These are phyloP conservation scores for Podaxis mareebaensis DNA, from an alignment of 768 basidiomycete genomes.

Conservation along the genomic window DNA sequence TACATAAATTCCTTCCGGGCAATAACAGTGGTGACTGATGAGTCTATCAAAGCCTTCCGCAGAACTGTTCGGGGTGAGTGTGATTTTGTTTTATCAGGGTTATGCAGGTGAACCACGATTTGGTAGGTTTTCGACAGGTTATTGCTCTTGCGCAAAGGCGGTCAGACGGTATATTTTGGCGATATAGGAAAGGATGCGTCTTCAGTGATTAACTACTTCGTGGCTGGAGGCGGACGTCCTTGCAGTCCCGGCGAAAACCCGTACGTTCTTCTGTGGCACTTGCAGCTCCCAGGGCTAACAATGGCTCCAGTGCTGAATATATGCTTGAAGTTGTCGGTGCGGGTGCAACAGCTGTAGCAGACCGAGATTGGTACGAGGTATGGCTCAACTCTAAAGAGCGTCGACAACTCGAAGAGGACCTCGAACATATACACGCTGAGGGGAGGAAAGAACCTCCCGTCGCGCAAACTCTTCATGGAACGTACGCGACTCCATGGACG, in stretches of 20 bases:
- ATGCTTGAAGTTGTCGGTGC: conserved; percentile 76
- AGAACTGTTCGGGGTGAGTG: conserved; percentile 68
- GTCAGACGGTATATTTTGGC: conserved; percentile 74
- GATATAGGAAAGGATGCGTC: conserved; percentile 64
- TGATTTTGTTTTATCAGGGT: not conserved
- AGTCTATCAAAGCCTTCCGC: conserved; percentile 63
- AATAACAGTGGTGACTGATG: not conserved
- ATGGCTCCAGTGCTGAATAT: conserved; percentile 52
- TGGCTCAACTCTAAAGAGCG: conserved; percentile 44
- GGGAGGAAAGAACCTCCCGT: conserved; percentile 46
- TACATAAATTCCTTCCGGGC: conserved; percentile 6
- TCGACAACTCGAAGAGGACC: conserved; percentile 32
- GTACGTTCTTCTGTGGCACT: conserved; percentile 34
- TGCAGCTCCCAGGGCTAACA: conserved; percentile 16
- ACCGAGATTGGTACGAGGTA: conserved; percentile 55
- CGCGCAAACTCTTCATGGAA: conserved; percentile 34
- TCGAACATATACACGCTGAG: conserved; percentile 51
- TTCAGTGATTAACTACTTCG: conserved; percentile 76
- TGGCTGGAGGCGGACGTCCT: conserved; percentile 60
- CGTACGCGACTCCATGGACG: conserved; percentile 56
- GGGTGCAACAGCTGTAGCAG: conserved; percentile 57
- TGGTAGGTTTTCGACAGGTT: conserved; percentile 72
- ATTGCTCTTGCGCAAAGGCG: conserved; percentile 75
- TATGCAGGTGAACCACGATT: not conserved
- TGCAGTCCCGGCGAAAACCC: conserved; percentile 75